Evolutionary conservation across 495 filamentous ascomycete species (phyloP).

Genomic region (Wilcoxina mikolae): DNA sequence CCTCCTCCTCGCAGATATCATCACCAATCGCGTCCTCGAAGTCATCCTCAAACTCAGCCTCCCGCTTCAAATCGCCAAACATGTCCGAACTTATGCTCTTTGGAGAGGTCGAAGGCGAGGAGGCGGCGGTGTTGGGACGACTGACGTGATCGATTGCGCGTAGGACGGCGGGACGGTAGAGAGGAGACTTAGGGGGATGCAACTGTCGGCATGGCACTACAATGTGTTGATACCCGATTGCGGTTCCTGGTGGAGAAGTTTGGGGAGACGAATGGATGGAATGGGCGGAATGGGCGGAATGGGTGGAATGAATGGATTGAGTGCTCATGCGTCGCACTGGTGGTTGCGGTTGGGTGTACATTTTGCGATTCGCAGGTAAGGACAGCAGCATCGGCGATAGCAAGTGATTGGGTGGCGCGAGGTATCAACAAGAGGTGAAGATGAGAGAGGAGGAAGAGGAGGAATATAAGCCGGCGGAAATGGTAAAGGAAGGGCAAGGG

Average conservation of each 20-base stretch:
- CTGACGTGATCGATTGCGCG: constrained; percentile 43
- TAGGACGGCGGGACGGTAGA: constrained; percentile 55
- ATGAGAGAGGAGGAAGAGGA: constrained; percentile 2
- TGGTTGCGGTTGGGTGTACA: constrained; percentile 12
- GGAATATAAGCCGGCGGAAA: too few relatives aligned
- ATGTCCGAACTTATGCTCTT: background rate
- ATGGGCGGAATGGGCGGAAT: background rate
- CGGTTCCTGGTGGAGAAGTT: constrained; percentile 11
- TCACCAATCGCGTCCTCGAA: constrained; percentile 30
- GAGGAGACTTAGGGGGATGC: constrained; percentile 46
- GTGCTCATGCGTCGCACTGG: constrained; percentile 1
- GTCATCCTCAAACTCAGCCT: background rate
- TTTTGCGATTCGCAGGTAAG: constrained; percentile 11
- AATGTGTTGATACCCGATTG: constrained; percentile 17
- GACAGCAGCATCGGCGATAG: constrained; percentile 14
- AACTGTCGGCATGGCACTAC: constrained; percentile 40
- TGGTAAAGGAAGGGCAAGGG: too few relatives aligned
- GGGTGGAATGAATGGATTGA: background rate
- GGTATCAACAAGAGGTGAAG: constrained; percentile 4
- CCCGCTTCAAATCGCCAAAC: constrained; percentile 1
- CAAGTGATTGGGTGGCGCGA: constrained; percentile 1
- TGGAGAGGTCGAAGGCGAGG: constrained; percentile 18
- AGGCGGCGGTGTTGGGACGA: constrained; percentile 31
- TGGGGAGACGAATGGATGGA: background rate
- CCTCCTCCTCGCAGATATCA: constrained; percentile 34